Evolutionary conservation across 352 stramenopile genomes (phyloP).

Genomic region (Globisporangium polare): DNA sequence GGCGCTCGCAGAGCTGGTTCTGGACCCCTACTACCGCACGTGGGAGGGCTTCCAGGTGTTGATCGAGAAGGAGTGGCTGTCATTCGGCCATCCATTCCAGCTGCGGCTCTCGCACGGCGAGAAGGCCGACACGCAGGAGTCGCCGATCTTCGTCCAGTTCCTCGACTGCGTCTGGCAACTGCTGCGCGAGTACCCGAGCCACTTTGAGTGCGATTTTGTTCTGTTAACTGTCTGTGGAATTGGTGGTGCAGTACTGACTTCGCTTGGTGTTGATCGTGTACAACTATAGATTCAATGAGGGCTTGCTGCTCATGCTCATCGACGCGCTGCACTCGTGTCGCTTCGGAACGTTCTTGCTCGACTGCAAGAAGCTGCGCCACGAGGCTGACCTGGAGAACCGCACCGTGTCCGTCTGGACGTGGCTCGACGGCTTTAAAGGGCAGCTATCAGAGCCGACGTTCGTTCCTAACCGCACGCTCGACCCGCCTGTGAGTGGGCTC

Average conservation of each 20-base stretch:
- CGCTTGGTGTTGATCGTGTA: neutral
- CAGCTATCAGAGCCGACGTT: slow-evolving; percentile 61
- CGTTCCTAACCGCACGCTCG: slow-evolving; percentile 42
- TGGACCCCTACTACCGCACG: slow-evolving; percentile 79
- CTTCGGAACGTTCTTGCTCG: slow-evolving; percentile 97
- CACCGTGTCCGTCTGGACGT: slow-evolving; percentile 78
- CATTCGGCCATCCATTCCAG: slow-evolving; percentile 81
- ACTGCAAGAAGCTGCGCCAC: slow-evolving; percentile 88
- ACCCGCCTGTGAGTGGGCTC: slow-evolving; percentile 51
- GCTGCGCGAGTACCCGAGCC: slow-evolving; percentile 91
- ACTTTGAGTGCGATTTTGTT: slow-evolving; percentile 89
- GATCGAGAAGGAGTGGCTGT: slow-evolving; percentile 84
- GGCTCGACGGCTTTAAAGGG: slow-evolving; percentile 68
- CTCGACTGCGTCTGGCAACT: slow-evolving; percentile 81
- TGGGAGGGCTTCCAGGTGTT: slow-evolving; percentile 78
- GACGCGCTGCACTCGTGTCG: slow-evolving; percentile 96
- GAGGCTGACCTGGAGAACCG: slow-evolving; percentile 54
- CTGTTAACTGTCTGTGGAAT: neutral
- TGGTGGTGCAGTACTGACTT: neutral
- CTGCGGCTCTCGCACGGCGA: slow-evolving; percentile 71
- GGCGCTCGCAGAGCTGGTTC: slow-evolving; percentile 58
- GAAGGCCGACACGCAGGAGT: slow-evolving; percentile 77
- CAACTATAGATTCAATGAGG: slow-evolving; percentile 89
- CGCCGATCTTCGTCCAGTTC: slow-evolving; percentile 85
- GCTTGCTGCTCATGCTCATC: slow-evolving; percentile 88